Percentiles rank a stretch among this genome's conserved stretches.
These are phyloP conservation scores for Lactarius quietus DNA, from an alignment of 768 basidiomycete genomes.

Conservation along the genomic window DNA sequence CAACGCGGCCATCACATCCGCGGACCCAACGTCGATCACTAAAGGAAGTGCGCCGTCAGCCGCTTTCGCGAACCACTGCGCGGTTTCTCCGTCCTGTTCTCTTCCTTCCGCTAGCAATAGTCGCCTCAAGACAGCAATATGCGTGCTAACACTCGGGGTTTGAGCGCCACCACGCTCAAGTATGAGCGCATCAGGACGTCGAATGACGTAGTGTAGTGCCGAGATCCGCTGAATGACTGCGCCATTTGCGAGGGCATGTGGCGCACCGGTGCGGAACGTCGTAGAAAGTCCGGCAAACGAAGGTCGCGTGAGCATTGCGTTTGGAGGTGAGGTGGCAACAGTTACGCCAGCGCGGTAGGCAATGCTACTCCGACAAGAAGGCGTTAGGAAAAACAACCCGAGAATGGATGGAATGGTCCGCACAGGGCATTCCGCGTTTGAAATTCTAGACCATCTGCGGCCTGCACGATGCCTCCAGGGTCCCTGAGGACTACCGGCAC, in stretches of 20 bases:
- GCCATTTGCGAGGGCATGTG: conserved; percentile 39
- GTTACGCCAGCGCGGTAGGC: conserved; percentile 49
- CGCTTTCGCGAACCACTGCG: conserved; percentile 34
- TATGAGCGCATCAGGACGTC: conserved; percentile 42
- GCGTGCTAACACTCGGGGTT: conserved; percentile 64
- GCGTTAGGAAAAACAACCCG: background rate
- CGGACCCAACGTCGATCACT: conserved; percentile 63
- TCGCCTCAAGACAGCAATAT: conserved; percentile 68
- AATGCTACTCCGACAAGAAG: conserved; percentile 32
- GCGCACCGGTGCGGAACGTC: conserved; percentile 38
- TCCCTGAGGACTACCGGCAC: conserved; percentile 44
- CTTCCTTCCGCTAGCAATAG: conserved; percentile 47
- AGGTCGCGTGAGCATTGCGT: conserved; percentile 19
- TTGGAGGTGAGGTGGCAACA: conserved; percentile 36
- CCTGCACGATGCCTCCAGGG: conserved; percentile 47
- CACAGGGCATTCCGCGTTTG: conserved; percentile 35
- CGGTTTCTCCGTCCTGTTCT: conserved; percentile 32
- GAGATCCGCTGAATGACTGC: conserved; percentile 43
- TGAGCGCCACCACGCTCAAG: conserved; percentile 18
- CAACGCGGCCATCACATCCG: conserved; percentile 72
- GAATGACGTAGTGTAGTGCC: conserved; percentile 46
- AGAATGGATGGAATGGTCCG: conserved; percentile 10
- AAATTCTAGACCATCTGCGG: conserved; percentile 61
- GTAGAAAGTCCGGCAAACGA: conserved; percentile 23
- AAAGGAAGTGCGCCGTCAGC: conserved; percentile 55